Conservation (phyloP, 768 basidiomycete species). For the Megacollybia marginata region DNA sequence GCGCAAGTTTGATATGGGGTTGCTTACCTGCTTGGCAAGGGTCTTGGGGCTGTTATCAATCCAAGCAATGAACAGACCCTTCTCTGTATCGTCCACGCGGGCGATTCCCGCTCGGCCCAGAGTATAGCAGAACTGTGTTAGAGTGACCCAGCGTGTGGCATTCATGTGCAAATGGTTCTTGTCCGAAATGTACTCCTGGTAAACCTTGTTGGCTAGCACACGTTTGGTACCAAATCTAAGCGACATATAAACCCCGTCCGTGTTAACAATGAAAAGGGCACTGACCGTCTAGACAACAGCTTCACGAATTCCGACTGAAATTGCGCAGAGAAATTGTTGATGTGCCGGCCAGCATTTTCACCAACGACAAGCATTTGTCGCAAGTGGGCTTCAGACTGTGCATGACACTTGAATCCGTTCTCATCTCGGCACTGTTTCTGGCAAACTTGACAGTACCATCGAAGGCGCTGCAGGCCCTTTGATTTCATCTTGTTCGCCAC, state of each 20-base stretch:
- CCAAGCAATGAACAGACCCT: constrained; percentile 97
- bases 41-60: constrained; percentile 95
- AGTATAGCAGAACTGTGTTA: constrained; percentile 92
- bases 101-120: constrained; percentile 81
- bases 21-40: constrained; percentile 78
- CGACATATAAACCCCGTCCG: not conserved
- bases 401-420: constrained; percentile 57
- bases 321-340: constrained; percentile 78
- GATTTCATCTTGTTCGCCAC: constrained; percentile 63
- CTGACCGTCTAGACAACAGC: constrained; percentile 69
- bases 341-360: constrained; percentile 87
- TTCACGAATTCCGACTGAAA: constrained; percentile 91
- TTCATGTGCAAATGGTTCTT: constrained; percentile 98
- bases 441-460: constrained; percentile 65
- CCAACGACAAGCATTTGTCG: constrained; percentile 98
- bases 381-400: constrained; percentile 79
- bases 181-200: constrained; percentile 96
- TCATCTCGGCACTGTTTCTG: constrained; percentile 98
- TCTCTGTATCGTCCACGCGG: constrained; percentile 96
- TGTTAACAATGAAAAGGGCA: constrained; percentile 16
- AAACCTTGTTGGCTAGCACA: constrained; percentile 89
- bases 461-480: constrained; percentile 75
- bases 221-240: constrained; percentile 87
- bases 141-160: constrained; percentile 93
- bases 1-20: too few species aligned